phyloP scores from a whole-genome alignment of 139 green algal species.

The Micromonas commoda region DNA sequence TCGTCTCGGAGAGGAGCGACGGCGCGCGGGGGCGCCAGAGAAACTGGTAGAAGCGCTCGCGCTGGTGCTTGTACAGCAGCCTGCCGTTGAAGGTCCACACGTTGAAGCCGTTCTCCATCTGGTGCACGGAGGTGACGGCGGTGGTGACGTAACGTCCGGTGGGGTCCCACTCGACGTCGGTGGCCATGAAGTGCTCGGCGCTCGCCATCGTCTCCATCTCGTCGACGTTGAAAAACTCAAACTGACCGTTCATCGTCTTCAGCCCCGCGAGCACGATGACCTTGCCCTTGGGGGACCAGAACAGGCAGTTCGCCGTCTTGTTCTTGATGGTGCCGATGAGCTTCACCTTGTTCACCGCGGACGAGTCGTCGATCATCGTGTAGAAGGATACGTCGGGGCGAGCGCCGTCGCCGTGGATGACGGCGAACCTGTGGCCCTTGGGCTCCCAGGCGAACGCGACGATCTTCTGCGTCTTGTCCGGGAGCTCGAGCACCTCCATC shows the following conservation, averaged over 20 bases:
- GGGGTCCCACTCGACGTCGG: conserved; percentile 89
- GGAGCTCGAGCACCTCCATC: conserved; percentile 60
- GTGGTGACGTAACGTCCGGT: conserved; percentile 87
- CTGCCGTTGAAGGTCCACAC: conserved; percentile 88
- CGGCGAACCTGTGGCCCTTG: conserved; percentile 75
- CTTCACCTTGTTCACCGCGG: conserved; percentile 37
- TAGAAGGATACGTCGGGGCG: conserved; percentile 82
- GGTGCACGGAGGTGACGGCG: conserved; percentile 70
- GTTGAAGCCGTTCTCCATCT: conserved; percentile 97
- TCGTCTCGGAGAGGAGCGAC: conserved; percentile 70
- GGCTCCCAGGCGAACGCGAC: conserved; percentile 90
- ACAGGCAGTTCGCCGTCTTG: conserved; percentile 71
- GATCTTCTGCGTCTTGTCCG: conserved; percentile 70
- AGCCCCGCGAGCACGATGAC: conserved; percentile 89
- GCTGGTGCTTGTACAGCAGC: conserved; percentile 66
- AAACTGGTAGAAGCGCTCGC: conserved; percentile 90
- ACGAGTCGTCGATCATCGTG: conserved; percentile 68
- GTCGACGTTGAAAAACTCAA: conserved; percentile 96
- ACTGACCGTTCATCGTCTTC: conserved; percentile 81
- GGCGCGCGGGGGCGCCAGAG: conserved; percentile 84
- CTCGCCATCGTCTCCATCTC: conserved; percentile 77
- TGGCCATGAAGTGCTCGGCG: conserved; percentile 95
- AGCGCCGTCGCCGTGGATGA: conserved; percentile 84
- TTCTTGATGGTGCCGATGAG: conserved; percentile 54
- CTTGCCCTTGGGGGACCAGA: conserved; percentile 83